phyloP scores from a whole-genome alignment of 306 rosid species.

The Malus domestica region ASM211411v1 NC_041805.1:11681501-11682000 shows the following conservation, averaged over 20 bases:
- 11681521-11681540: neutral
- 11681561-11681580: neutral
- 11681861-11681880: no score
- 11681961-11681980: neutral
- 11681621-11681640: neutral
- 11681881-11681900: no score
- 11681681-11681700: neutral
- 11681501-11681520: neutral
- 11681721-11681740: no score
- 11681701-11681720: neutral
- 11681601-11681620: neutral
- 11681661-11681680: neutral
- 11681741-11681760: no score
- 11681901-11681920: neutral
- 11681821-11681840: no score
- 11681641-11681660: neutral
- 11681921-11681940: neutral
- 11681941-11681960: neutral
- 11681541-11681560: neutral
- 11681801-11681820: no score
- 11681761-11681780: no score
- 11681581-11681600: neutral
- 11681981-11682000: constrained; percentile 7
- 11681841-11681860: no score
- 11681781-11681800: no score